phyloP scores from a whole-genome alignment of 305 asterid species.

The Fraxinus dipetala region DNA sequence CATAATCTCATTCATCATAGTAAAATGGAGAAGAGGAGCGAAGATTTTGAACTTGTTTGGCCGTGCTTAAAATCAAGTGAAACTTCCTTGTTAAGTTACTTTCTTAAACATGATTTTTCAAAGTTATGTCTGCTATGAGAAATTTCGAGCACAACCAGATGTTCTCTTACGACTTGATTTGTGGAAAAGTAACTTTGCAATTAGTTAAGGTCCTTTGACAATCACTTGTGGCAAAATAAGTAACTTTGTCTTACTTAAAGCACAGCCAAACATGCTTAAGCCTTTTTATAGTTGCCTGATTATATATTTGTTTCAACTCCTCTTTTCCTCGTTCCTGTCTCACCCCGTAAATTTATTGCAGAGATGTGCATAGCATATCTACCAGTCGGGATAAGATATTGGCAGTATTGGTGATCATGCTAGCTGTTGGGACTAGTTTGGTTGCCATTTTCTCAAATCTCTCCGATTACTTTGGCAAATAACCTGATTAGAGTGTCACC shows the following conservation, averaged over 20 bases:
- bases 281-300: not conserved
- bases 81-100: not conserved
- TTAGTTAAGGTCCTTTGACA: not conserved
- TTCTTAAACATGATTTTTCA: not conserved
- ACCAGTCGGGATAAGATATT: constrained; percentile 53
- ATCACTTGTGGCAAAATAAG: not conserved
- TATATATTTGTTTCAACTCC: not conserved
- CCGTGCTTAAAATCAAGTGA: not conserved
- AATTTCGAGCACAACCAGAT: not conserved
- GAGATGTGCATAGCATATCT: constrained; percentile 64
- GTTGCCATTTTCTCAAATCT: constrained; percentile 71
- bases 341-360: constrained; percentile 29
- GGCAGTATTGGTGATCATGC: constrained; percentile 63
- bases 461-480: constrained; percentile 33
- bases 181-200: not conserved
- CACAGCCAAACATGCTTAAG: not conserved
- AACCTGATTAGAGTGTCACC: constrained; percentile 16
- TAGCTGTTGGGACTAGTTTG: constrained; percentile 77
- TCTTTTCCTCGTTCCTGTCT: not conserved
- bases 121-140: not conserved
- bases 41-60: not conserved
- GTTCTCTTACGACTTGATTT: not conserved
- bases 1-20: not conserved
- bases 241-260: not conserved
- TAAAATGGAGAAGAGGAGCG: not conserved